Evolutionary conservation across 164 flowering plant species (phyloP).

Genomic region (Houttuynia cordata): DNA sequence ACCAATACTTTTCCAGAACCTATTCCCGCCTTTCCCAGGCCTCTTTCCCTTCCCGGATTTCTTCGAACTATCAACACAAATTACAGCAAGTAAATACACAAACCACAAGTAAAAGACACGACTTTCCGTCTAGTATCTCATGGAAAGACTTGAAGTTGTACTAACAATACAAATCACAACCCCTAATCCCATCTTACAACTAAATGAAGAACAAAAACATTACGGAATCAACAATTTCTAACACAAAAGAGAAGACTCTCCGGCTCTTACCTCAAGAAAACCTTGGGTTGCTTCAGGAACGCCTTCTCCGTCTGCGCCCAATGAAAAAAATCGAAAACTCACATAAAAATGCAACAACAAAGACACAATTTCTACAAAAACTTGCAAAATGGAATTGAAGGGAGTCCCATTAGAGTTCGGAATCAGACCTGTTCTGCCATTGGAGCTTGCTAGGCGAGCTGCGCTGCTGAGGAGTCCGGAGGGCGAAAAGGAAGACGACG

Average conservation of each 20-base stretch:
- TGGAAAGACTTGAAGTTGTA: no score
- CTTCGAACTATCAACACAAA: conserved; percentile 27
- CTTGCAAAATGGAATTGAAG: no score
- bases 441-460: no score
- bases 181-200: background rate
- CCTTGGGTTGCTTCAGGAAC: conserved; percentile 15
- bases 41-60: conserved; percentile 44
- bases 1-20: conserved; percentile 40
- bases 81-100: no score
- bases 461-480: no score
- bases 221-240: no score
- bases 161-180: no score
- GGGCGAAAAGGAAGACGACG: no score
- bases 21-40: conserved; percentile 46
- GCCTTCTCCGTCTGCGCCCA: conserved; percentile 14
- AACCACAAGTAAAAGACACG: no score
- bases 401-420: background rate
- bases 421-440: conserved; percentile 12
- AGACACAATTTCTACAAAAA: background rate
- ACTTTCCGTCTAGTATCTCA: no score
- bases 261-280: conserved; percentile 6
- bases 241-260: background rate
- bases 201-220: background rate
- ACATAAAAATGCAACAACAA: background rate
- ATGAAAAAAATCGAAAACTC: background rate